Conservation (phyloP, 1,284 basidiomycete genomes). For the Hymenochaete sp. region DNA sequence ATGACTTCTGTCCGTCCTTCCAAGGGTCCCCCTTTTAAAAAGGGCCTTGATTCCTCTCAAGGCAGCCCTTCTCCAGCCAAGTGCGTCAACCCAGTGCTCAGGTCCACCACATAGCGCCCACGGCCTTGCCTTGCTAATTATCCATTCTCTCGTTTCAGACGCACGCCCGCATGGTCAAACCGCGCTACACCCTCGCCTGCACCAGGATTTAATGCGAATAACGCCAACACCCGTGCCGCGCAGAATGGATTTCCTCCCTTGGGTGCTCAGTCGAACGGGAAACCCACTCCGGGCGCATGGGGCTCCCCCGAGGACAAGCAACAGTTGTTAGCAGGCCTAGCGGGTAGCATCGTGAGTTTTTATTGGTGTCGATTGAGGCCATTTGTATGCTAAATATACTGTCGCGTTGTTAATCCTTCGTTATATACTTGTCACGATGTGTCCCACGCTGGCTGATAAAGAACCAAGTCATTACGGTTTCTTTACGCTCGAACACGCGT, state of each 20-base stretch:
- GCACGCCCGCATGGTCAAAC: slow-evolving; percentile 17
- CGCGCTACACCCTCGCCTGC: slow-evolving; percentile 14
- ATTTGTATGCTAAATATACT: neutral
- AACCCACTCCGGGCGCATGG: slow-evolving; percentile 12
- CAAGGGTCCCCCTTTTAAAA: slow-evolving; percentile 17
- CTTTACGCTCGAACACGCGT: slow-evolving; percentile 15
- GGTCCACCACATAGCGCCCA: neutral
- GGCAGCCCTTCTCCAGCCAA: slow-evolving; percentile 12
- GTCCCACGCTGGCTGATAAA: slow-evolving; percentile 5
- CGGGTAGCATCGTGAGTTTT: slow-evolving; percentile 18
- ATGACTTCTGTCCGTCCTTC: slow-evolving; percentile 16
- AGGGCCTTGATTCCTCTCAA: slow-evolving; percentile 14
- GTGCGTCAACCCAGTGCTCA: slow-evolving; percentile 4
- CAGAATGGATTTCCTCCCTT: slow-evolving; percentile 18
- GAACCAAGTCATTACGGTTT: slow-evolving; percentile 16
- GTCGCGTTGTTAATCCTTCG: neutral
- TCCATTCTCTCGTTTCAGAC: slow-evolving; percentile 8
- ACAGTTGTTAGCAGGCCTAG: slow-evolving; percentile 17
- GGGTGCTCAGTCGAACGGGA: slow-evolving; percentile 14
- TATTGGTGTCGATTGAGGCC: too few relatives aligned
- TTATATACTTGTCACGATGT: neutral
- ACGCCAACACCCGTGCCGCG: neutral
- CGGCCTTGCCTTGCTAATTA: neutral
- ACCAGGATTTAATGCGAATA: slow-evolving; percentile 13
- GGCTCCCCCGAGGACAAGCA: slow-evolving; percentile 17